Base-by-base conservation (phyloP, 768 basidiomycete species). In the Calocera cornea region DNA sequence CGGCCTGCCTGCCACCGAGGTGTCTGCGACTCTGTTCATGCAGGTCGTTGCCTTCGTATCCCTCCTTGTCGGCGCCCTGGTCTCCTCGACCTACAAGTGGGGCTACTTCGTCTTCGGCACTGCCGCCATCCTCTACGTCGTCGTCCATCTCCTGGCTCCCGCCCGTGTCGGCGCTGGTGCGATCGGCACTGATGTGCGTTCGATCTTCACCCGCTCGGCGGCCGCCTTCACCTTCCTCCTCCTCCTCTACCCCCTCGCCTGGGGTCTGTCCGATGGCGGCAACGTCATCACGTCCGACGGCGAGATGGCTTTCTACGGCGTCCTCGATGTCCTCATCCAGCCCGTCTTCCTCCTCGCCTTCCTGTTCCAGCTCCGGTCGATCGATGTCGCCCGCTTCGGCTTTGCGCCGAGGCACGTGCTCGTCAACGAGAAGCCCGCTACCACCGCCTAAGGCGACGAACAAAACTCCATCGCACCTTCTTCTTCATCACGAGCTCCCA, bases 241-340 rank as follows among this genome's bases (percentile, higher is more conserved):
- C 81, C 66, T 82, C 67, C 71, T 83, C n/a, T 85, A 85, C 76
- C 82, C 85, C 12, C 80, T 86, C 69, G 79, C 78, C 27, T 85
- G 84, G 84, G 84, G 80, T 65, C 76, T 83, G 33, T 78, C 79
- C 29, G 84, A 84, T 66, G 83, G 83, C n/a, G 77, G 78, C 7
- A 81, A 84, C 73, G 77, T 76, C 67, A 85, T 86, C 72, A 70
- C 78, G 2, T 78, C 81, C 34, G 79, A 80, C 38, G 76, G 77
- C 3, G 84, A 85, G 74, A 84, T 84, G 82, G 76, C 83, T 67
- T 81, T 78, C 72, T 85, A 84, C 74, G 83, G 83, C 64, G 76
- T 84, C 65, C 77, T 60, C 14, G 54, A 60, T 33, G 27, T 60
- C 19, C 27, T 60, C 14, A 33, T 60, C 54, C 54, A 60, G 54